phyloP scores from a whole-genome alignment of 1,284 basidiomycete genomes.

The Coniferiporia sulphurascens region DNA sequence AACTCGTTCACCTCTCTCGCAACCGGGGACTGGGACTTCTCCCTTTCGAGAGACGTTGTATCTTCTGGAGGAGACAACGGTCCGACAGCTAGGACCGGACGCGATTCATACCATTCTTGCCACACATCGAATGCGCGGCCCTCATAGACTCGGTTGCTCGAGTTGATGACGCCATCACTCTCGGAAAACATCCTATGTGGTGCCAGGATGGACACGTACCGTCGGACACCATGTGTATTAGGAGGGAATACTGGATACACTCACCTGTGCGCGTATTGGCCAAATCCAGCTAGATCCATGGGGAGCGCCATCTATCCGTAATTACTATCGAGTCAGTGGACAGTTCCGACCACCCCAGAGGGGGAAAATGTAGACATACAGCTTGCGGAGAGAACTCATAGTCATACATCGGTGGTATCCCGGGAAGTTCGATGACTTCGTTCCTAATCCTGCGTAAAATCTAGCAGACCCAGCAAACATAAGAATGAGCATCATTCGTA shows the following conservation, averaged over 20 bases:
- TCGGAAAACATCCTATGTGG: conserved; percentile 3
- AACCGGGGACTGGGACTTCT: not conserved
- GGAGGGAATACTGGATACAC: not conserved
- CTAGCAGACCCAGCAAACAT: not conserved
- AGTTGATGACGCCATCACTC: conserved; percentile 7
- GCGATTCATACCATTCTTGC: conserved; percentile 4
- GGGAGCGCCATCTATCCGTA: not conserved
- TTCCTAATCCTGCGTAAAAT: conserved; percentile 1
- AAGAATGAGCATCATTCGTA: not conserved
- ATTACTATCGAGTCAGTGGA: not conserved
- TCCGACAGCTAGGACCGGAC: not conserved
- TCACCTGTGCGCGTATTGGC: conserved; percentile 4
- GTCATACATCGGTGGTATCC: conserved; percentile 14
- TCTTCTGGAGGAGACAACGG: not conserved
- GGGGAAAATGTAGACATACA: not conserved
- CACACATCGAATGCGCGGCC: conserved; percentile 1
- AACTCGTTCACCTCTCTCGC: conserved; percentile 2
- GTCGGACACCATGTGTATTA: not conserved
- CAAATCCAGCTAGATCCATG: not conserved
- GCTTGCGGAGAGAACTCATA: conserved; percentile 9
- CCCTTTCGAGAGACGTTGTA: not conserved
- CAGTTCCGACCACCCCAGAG: not conserved
- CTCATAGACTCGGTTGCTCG: not conserved
- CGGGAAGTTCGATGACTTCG: conserved; percentile 9
- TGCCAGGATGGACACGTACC: not conserved